Percentiles rank a stretch among this genome's conserved stretches.
phyloP scores from a whole-genome alignment of 2,329 filamentous ascomycete species.

The Lasiodiplodia theobromae region DNA sequence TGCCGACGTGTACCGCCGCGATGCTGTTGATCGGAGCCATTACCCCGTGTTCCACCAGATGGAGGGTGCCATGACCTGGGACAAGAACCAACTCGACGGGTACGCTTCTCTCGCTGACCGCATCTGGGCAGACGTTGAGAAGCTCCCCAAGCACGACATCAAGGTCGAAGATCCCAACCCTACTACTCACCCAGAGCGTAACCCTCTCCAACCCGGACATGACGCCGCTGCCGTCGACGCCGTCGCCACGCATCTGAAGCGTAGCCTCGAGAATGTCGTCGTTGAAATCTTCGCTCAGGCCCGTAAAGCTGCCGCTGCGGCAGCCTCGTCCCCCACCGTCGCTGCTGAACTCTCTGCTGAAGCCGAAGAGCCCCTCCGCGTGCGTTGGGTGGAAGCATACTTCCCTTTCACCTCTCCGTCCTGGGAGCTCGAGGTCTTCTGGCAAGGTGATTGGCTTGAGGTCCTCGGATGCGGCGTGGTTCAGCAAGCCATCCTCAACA shows the following conservation, averaged over 20 bases:
- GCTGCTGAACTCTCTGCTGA: conserved; percentile 26
- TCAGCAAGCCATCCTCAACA: conserved; percentile 79
- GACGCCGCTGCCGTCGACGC: conserved; percentile 79
- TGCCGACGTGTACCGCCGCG: conserved; percentile 93
- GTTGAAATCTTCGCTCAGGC: conserved; percentile 86
- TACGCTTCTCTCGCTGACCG: conserved; percentile 58
- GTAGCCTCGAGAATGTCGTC: conserved; percentile 87
- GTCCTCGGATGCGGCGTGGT: conserved; percentile 92
- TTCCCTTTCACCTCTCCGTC: conserved; percentile 97
- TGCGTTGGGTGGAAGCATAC: conserved; percentile 96
- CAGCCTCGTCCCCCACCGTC: conserved; percentile 51
- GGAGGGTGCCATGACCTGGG: conserved; percentile 93
- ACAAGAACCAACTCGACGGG: conserved; percentile 65
- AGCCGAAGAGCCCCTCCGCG: conserved; percentile 71
- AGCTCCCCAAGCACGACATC: conserved; percentile 75
- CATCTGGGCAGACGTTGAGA: conserved; percentile 71
- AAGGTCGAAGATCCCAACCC: conserved; percentile 85
- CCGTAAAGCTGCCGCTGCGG: conserved; percentile 62
- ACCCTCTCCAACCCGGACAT: conserved; percentile 83
- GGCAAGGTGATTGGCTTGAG: conserved; percentile 94
- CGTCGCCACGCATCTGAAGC: conserved; percentile 84
- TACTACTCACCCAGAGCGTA: conserved; percentile 76
- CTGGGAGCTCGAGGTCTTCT: conserved; percentile 96
- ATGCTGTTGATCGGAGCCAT: conserved; percentile 93
- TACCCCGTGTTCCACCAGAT: conserved; percentile 99